Conservation (phyloP, 2,329 filamentous ascomycete species). For the Penicillium verrucosum region DNA sequence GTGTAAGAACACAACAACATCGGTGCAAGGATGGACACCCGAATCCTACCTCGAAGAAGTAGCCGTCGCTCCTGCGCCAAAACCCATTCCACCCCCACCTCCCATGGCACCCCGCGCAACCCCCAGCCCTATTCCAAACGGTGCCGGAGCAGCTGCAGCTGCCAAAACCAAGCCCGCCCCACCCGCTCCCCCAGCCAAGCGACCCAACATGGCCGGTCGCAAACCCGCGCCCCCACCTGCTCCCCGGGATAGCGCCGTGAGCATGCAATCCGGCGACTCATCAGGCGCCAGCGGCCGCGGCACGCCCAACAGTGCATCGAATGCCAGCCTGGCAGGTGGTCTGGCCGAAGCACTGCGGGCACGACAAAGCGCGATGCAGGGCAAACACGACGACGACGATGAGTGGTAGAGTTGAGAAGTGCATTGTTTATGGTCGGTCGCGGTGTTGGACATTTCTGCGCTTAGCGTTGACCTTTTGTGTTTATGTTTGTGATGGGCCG, state of each 20-base stretch:
- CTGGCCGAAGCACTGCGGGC: conserved; percentile 75
- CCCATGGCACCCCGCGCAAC: conserved; percentile 48
- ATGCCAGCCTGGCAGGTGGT: conserved; percentile 65
- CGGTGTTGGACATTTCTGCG: conserved; percentile 20
- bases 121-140: conserved; percentile 63
- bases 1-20: conserved; percentile 66
- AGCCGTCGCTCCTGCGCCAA: conserved; percentile 51
- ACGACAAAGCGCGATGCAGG: conserved; percentile 72
- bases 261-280: conserved; percentile 50
- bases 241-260: conserved; percentile 63
- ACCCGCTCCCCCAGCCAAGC: conserved; percentile 74
- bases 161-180: conserved; percentile 65
- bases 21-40: conserved; percentile 87
- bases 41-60: conserved; percentile 87
- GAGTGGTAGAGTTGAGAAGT: conserved; percentile 56
- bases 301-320: conserved; percentile 59
- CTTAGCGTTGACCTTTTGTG: conserved; percentile 22
- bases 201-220: conserved; percentile 64
- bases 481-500: conserved; percentile 1
- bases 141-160: conserved; percentile 40
- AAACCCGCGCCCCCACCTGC: conserved; percentile 67
- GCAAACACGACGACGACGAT: conserved; percentile 65
- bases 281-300: conserved; percentile 63
- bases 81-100: conserved; percentile 54
- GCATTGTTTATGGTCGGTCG: conserved; percentile 11